phyloP scores from a whole-genome alignment of 2,329 filamentous ascomycete species.

The Epichloe aotearoae region DNA sequence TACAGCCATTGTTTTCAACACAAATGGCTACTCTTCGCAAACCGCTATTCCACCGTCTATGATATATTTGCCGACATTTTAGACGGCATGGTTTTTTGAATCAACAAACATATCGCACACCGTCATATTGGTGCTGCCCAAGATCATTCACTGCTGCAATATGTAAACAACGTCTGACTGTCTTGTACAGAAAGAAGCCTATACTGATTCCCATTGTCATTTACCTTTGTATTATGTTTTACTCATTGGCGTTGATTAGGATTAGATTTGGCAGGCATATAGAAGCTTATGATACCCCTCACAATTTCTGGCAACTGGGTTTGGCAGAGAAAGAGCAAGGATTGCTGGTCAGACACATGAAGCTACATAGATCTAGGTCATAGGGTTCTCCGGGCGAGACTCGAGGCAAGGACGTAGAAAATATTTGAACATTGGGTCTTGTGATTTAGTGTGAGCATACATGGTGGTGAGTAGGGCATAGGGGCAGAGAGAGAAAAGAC shows the following conservation, averaged over 20 bases:
- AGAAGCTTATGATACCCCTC: conserved; percentile 4
- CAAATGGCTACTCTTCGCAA: not conserved
- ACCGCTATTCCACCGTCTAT: not conserved
- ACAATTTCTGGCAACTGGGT: not conserved
- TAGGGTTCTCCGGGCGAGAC: too few species aligned
- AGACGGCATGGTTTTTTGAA: not conserved
- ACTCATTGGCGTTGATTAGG: not conserved
- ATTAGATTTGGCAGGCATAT: not conserved
- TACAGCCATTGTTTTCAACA: not conserved
- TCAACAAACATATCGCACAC: not conserved
- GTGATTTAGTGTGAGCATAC: too few species aligned
- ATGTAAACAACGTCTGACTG: not conserved
- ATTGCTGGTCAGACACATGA: not conserved
- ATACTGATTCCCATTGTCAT: not conserved
- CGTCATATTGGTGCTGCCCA: not conserved
- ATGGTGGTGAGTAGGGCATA: too few species aligned
- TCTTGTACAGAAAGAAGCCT: not conserved
- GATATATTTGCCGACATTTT: not conserved
- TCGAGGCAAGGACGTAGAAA: too few species aligned
- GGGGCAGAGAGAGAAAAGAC: too few species aligned
- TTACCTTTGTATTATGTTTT: not conserved
- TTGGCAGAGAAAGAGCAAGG: not conserved
- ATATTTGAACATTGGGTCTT: too few species aligned
- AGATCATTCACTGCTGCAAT: too few species aligned
- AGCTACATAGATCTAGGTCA: too few species aligned